Evolutionary conservation across 2,329 filamentous ascomycete species (phyloP).

Genomic region (Ophiocordyceps sinensis): DNA sequence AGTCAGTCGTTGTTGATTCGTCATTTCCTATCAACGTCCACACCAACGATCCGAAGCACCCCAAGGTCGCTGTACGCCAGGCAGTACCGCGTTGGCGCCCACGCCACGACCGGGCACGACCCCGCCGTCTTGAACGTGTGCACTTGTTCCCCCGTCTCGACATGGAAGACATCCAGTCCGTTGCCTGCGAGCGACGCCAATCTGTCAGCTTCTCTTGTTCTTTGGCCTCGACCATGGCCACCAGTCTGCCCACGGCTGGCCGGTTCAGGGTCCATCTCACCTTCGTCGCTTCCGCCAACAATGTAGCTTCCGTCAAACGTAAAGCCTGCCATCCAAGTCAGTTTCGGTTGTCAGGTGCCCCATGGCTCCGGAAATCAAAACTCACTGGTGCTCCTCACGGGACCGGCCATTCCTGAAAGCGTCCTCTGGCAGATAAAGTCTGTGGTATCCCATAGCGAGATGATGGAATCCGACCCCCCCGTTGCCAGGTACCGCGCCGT

Average conservation of each 20-base stretch:
- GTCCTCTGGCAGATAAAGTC: conserved; percentile 66
- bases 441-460: conserved; percentile 63
- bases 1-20: background rate
- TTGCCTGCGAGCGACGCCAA: conserved; percentile 22
- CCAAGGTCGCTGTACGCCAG: conserved; percentile 61
- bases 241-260: no score
- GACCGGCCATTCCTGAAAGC: conserved; percentile 52
- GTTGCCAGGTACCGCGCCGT: conserved; percentile 58
- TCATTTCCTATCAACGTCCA: conserved; percentile 31
- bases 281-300: conserved; percentile 61
- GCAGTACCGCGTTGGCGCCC: conserved; percentile 62
- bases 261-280: conserved; percentile 17
- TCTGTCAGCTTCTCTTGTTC: background rate
- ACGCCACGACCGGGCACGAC: conserved; percentile 52
- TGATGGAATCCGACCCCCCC: conserved; percentile 60
- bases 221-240: no score
- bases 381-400: conserved; percentile 54
- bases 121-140: conserved; percentile 56
- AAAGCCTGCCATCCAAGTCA: conserved; percentile 38
- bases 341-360: background rate
- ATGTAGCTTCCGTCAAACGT: conserved; percentile 66
- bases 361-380: conserved; percentile 2
- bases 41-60: conserved; percentile 52
- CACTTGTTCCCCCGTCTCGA: conserved; percentile 59
- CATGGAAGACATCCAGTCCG: conserved; percentile 55